phyloP scores from a whole-genome alignment of 257 asterid genomes.

The Solanum gandarillasii region DNA sequence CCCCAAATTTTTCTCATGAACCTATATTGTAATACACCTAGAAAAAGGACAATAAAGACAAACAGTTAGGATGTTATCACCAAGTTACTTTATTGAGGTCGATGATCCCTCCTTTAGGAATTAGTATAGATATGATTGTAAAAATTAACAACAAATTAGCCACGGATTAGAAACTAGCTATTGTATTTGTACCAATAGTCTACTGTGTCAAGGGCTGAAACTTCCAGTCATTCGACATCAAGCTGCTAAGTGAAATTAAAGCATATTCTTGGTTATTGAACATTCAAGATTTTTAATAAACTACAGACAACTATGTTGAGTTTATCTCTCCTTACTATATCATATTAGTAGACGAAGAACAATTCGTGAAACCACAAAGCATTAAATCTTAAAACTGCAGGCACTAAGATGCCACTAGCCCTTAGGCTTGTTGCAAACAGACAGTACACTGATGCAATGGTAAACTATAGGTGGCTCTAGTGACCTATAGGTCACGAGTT shows the following conservation, averaged over 20 bases:
- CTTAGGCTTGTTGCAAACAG: background rate
- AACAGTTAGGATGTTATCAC: background rate
- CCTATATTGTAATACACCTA: background rate
- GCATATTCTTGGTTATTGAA: background rate
- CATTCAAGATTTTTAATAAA: background rate
- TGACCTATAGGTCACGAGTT: background rate
- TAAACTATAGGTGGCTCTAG: background rate
- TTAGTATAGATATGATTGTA: background rate
- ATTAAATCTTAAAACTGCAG: background rate
- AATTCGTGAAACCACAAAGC: background rate
- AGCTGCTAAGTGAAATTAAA: background rate
- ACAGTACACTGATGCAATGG: background rate
- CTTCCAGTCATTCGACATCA: background rate
- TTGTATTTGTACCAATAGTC: background rate
- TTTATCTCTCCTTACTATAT: background rate
- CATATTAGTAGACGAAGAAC: background rate
- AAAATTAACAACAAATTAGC: background rate
- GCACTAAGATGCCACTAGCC: background rate
- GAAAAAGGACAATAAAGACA: background rate
- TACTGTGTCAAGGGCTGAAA: background rate
- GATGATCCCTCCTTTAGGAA: background rate
- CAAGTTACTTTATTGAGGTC: background rate
- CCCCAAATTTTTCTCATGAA: conserved; percentile 31
- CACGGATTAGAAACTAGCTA: background rate
- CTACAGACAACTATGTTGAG: background rate